Evolutionary conservation across 106 monocot species (phyloP).

Genomic region (Dendrobium catenatum): DNA sequence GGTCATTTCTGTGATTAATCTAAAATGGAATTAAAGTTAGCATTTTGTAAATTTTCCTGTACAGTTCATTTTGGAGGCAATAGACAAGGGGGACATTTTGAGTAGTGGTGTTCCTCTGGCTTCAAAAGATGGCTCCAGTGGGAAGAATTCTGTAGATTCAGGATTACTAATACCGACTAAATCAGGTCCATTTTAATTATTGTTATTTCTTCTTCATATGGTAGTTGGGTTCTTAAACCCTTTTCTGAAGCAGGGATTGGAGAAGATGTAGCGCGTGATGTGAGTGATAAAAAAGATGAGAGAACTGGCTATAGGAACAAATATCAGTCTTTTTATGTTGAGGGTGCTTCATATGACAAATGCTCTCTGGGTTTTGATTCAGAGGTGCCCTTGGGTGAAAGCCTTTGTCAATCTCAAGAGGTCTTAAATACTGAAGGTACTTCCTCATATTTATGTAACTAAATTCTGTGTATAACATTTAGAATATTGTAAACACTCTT

Average conservation of each 20-base stretch:
- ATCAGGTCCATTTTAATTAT: slow-evolving; percentile 26
- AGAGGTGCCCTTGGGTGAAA: slow-evolving; percentile 8
- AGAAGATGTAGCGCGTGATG: slow-evolving; percentile 30
- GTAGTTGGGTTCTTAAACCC: not conserved
- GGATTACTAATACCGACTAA: slow-evolving; percentile 21
- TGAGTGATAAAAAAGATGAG: slow-evolving; percentile 35
- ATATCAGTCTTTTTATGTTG: slow-evolving; percentile 9
- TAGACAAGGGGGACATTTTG: slow-evolving; percentile 85
- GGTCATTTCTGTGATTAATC: not conserved
- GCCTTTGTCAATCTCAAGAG: slow-evolving; percentile 16
- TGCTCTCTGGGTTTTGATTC: slow-evolving; percentile 10
- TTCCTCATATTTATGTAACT: not conserved
- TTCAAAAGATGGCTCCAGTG: slow-evolving; percentile 65
- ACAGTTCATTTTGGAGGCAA: slow-evolving; percentile 78
- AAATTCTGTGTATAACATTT: not conserved
- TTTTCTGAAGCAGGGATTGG: slow-evolving; percentile 27
- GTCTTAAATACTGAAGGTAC: slow-evolving; percentile 25
- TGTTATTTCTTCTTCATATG: not conserved
- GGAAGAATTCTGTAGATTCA: slow-evolving; percentile 36
- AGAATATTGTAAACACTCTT: too few relatives aligned
- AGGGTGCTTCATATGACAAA: slow-evolving; percentile 9
- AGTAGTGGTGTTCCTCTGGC: slow-evolving; percentile 57
- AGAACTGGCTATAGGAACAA: slow-evolving; percentile 19
- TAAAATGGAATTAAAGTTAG: not conserved
- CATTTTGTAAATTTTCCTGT: not conserved